Percentiles rank a stretch among this genome's conserved stretches.
Conservation (phyloP, 225 moss, liverwort and hornwort genomes). For the Physcomitrium patens region DNA sequence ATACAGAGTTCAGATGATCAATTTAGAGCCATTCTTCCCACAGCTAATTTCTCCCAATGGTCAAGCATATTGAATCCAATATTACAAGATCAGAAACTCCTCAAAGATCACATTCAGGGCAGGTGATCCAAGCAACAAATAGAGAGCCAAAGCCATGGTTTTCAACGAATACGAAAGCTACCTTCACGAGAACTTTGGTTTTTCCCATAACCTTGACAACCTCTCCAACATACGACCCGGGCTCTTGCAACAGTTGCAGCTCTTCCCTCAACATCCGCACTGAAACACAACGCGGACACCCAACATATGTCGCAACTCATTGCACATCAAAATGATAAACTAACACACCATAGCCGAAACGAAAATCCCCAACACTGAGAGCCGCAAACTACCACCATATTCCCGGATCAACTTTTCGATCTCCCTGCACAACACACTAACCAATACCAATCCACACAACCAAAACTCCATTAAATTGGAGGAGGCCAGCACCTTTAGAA, state of each 20-base stretch:
- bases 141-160: neutral
- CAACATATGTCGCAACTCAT: constrained; percentile 20
- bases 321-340: neutral
- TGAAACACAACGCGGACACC: constrained; percentile 29
- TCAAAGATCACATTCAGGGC: neutral
- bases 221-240: constrained; percentile 98
- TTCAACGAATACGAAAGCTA: constrained; percentile 11
- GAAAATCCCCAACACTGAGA: neutral
- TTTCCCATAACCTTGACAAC: constrained; percentile 99
- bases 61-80: neutral
- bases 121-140: neutral
- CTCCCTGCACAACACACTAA: too few species aligned
- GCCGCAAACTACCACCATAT: neutral
- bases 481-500: constrained; percentile 66
- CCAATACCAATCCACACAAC: neutral
- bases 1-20: neutral
- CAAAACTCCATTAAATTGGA: neutral
- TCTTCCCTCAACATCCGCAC: constrained; percentile 99
- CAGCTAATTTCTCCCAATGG: neutral
- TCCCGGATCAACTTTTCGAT: too few species aligned
- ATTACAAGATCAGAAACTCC: neutral
- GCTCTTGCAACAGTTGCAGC: constrained; percentile 94
- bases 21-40: neutral
- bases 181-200: constrained; percentile 99
- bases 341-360: neutral